These are phyloP conservation scores for Halophytophthora polymorphica DNA, from an alignment of 352 stramenopile species.

Conservation along the genomic window DNA sequence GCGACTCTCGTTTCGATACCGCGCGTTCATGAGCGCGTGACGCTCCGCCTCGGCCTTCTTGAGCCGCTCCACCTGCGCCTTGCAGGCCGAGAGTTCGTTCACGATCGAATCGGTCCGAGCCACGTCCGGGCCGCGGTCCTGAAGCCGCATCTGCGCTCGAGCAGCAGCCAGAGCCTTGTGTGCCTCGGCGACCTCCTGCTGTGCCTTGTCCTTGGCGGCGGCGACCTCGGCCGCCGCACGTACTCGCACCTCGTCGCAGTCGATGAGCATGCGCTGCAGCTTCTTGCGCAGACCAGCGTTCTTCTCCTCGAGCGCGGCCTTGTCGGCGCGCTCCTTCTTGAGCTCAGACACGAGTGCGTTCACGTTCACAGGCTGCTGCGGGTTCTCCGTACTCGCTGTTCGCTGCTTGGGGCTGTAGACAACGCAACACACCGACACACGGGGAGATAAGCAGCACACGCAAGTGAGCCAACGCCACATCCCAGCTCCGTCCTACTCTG, in stretches of 20 bases:
- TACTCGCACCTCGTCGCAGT: slow-evolving; percentile 69
- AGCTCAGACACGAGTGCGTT: slow-evolving; percentile 55
- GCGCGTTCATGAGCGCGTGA: slow-evolving; percentile 33
- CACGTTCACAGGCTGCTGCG: slow-evolving; percentile 34
- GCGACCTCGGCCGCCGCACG: slow-evolving; percentile 43
- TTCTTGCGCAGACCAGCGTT: slow-evolving; percentile 62
- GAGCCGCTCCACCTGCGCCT: slow-evolving; percentile 48
- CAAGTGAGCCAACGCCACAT: slow-evolving; percentile 1
- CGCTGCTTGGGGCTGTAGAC: slow-evolving; percentile 12
- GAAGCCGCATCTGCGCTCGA: slow-evolving; percentile 51
- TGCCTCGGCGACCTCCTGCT: slow-evolving; percentile 43
- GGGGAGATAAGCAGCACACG: slow-evolving; percentile 1
- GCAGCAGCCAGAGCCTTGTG: slow-evolving; percentile 36
- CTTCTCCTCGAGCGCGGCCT: slow-evolving; percentile 54
- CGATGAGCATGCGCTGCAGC: slow-evolving; percentile 76
- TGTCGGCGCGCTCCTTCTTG: slow-evolving; percentile 53
- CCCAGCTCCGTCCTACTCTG: background rate
- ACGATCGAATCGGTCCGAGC: slow-evolving; percentile 45
- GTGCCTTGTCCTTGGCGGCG: slow-evolving; percentile 47
- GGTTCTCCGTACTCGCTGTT: slow-evolving; percentile 21
- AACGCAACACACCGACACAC: background rate
- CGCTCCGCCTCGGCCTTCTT: slow-evolving; percentile 53
- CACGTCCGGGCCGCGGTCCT: slow-evolving; percentile 57
- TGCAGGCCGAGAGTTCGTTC: slow-evolving; percentile 36
- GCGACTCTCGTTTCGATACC: slow-evolving; percentile 51